Percentiles rank a stretch among this genome's conserved stretches.
phyloP scores from a whole-genome alignment of 1,284 basidiomycete species.

The Cryptococcus amylolentus region DNA sequence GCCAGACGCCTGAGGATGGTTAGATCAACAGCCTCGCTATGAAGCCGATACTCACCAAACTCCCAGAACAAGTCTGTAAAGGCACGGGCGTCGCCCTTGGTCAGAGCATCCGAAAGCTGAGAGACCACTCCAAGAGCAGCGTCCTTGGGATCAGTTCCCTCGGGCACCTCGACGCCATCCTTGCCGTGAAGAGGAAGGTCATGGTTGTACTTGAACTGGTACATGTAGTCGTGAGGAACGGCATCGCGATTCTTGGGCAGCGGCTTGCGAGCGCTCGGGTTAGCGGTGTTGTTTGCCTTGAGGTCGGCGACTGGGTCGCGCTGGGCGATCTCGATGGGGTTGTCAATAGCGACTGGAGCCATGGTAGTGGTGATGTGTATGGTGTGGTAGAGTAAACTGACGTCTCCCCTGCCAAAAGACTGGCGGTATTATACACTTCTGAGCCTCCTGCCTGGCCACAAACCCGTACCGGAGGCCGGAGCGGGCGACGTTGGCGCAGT shows the following conservation, averaged over 20 bases:
- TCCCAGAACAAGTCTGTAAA: conserved; percentile 31
- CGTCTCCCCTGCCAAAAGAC: too few species aligned
- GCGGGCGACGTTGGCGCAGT: not conserved
- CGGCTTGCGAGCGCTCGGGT: not conserved
- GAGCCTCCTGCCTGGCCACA: too few species aligned
- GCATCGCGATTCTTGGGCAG: not conserved
- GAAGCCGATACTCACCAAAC: conserved; percentile 11
- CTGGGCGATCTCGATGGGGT: not conserved
- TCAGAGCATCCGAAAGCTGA: not conserved
- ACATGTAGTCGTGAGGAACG: conserved; percentile 24
- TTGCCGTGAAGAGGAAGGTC: conserved; percentile 16
- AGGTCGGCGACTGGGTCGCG: conserved; percentile 4
- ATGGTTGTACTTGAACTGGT: conserved; percentile 29
- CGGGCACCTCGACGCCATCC: conserved; percentile 13
- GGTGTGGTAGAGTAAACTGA: too few species aligned
- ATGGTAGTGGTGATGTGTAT: not conserved
- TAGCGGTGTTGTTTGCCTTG: conserved; percentile 14
- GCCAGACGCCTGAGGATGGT: conserved; percentile 19
- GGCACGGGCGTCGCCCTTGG: conserved; percentile 5
- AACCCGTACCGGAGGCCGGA: too few species aligned
- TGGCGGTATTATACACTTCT: too few species aligned
- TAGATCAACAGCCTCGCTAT: not conserved
- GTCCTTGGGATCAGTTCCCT: conserved; percentile 7
- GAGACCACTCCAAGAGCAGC: conserved; percentile 3
- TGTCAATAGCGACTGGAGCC: conserved; percentile 18